Evolutionary conservation across 306 rosid species (phyloP).

Genomic region (Datisca glomerata): DNA sequence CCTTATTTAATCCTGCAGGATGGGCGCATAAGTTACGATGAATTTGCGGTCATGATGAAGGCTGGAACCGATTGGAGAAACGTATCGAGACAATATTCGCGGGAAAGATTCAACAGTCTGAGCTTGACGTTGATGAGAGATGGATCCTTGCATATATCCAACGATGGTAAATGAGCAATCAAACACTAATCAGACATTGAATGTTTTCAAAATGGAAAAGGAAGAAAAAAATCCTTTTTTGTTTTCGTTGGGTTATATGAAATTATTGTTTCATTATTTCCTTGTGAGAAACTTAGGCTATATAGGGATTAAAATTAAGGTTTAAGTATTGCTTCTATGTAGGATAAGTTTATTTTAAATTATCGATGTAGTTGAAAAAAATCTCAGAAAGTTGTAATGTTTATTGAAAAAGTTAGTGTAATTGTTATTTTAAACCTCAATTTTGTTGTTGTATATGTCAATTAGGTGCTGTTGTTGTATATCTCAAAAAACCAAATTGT

Average conservation of each 20-base stretch:
- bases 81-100: conserved; percentile 56
- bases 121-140: conserved; percentile 49
- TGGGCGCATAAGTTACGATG: conserved; percentile 79
- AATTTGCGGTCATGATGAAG: conserved; percentile 87
- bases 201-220: background rate
- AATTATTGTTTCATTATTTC: conserved; percentile 1
- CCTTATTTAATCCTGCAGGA: conserved; percentile 33
- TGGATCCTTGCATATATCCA: conserved; percentile 32
- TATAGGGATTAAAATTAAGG: background rate
- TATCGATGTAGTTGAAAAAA: too few relatives aligned
- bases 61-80: conserved; percentile 96
- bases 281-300: background rate
- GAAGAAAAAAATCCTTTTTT: background rate
- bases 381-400: too few relatives aligned
- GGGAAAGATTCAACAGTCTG: conserved; percentile 49
- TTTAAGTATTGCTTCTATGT: background rate
- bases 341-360: too few relatives aligned
- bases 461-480: too few relatives aligned
- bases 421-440: too few relatives aligned
- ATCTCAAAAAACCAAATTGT: too few relatives aligned
- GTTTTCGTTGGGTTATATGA: conserved; percentile 1
- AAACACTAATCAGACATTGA: too few relatives aligned
- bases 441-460: too few relatives aligned
- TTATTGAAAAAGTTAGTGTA: too few relatives aligned
- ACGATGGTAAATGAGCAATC: conserved; percentile 31